Base-by-base conservation (phyloP, 495 filamentous ascomycete species). In the Hypoxylon fragiforme region DNA sequence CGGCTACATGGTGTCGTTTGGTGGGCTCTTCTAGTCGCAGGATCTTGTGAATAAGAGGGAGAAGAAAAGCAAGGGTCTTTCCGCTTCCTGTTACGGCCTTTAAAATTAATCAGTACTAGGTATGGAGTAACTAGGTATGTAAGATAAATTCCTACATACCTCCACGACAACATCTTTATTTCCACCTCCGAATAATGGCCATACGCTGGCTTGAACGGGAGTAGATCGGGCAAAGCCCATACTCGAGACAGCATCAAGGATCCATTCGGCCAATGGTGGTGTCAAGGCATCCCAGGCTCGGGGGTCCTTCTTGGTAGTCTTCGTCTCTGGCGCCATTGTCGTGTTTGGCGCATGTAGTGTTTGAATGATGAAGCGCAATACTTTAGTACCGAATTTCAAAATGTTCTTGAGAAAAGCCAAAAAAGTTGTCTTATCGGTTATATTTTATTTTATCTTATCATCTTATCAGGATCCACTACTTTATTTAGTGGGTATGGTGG, bases 161-260 rank as follows among this genome's bases (percentile, higher is more conserved):
- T 96, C 92, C 20, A 97, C 92, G 2, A 97, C 92, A 0, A 97
- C 92, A 73, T 97, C 94, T 62, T 97, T 97, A 70, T 97, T 90
- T 6, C 85, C 86, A 72, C 90, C 84, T 16, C 62, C 65, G 69
- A 97, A 95, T 12, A 96, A 80, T 8, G 92, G 92, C 57, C 97
- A 90, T 45, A 64, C 50, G 9, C 88, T 92, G 16, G 91, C 89
- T 69, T 98, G 94, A 12, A 97, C 94, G 1, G 94, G 94, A 2
- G 94, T 98, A 74, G 92, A 95, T 60, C 85, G 83, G 37, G 77
- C 77, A 69, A 96, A 96, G 37, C 91, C 89, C 86, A 92, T 90
- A 43, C 83, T 83, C 19, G 82, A 75, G 53, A 96, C 81, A 28
- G 91, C 92, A 46, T 94, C 89, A 21, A 92, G 77, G 21, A 91